A percentile compares a stretch with the other conserved stretches of the same genome.
phyloP scores from a whole-genome alignment of 2,329 filamentous ascomycete species.

The Cordyceps fumosorosea region DNA sequence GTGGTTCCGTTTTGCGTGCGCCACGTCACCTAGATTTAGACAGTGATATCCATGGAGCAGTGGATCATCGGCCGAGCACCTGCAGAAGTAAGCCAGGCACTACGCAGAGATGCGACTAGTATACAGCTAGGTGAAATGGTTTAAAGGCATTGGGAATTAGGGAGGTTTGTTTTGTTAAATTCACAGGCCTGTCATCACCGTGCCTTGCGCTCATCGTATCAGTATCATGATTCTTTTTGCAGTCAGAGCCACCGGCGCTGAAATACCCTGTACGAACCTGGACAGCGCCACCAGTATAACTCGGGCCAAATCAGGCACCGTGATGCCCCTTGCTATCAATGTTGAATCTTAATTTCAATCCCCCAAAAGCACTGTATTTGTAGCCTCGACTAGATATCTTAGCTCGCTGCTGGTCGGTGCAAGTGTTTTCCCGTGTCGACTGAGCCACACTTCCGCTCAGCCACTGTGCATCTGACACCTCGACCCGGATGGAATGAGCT shows the following conservation, averaged over 20 bases:
- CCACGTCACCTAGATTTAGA: slow-evolving; percentile 1
- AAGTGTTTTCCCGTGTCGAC: not conserved
- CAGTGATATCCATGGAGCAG: not conserved
- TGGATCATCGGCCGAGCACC: not conserved
- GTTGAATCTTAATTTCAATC: too few relatives aligned
- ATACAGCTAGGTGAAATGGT: too few relatives aligned
- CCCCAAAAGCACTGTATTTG: too few relatives aligned
- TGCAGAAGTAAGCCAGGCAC: not conserved
- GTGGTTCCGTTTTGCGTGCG: not conserved
- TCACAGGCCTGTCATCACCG: too few relatives aligned
- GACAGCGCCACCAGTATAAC: not conserved
- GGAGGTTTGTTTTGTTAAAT: too few relatives aligned
- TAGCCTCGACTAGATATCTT: not conserved
- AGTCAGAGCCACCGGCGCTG: not conserved
- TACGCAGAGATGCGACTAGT: too few relatives aligned
- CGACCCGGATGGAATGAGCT: slow-evolving; percentile 20
- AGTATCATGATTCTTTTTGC: too few relatives aligned
- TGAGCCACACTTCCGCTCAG: slow-evolving; percentile 1
- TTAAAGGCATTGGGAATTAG: too few relatives aligned
- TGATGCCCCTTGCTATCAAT: not conserved
- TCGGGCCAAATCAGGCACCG: not conserved
- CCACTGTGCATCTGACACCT: slow-evolving; percentile 18
- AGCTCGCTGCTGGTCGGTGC: not conserved
- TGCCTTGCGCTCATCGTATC: too few relatives aligned
- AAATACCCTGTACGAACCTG: not conserved